phyloP scores from a whole-genome alignment of 129 eudicot genomes.

The Pseudognaphalium luteoalbum region DNA sequence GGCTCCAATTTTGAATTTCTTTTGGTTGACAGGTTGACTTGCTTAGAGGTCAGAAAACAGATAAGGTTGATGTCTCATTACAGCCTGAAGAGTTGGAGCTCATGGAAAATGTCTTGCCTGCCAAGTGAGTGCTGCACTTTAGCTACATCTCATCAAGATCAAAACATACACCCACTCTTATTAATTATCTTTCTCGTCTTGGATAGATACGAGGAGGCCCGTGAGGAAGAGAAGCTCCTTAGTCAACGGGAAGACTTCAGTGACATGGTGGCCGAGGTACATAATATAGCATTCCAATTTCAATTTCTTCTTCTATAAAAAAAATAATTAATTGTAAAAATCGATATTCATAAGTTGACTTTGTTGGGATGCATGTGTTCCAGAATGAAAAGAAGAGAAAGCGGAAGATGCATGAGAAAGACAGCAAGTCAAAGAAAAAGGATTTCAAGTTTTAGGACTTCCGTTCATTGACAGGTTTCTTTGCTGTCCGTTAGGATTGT shows the following conservation, averaged over 20 bases:
- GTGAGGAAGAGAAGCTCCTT: background rate
- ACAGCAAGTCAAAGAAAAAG: constrained; percentile 81
- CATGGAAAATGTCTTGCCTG: constrained; percentile 4
- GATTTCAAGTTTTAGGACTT: constrained; percentile 72
- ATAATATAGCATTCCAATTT: background rate
- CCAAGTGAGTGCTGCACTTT: background rate
- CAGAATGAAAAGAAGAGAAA: constrained; percentile 91
- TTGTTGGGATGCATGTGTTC: constrained; percentile 39
- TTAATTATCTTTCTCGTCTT: background rate
- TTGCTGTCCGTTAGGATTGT: background rate
- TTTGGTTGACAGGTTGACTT: background rate
- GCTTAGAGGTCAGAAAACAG: background rate
- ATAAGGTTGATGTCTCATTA: background rate
- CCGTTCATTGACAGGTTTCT: background rate
- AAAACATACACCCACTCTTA: background rate
- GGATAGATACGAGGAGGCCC: background rate
- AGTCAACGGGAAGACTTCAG: background rate
- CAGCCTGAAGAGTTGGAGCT: constrained; percentile 6
- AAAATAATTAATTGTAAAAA: no score
- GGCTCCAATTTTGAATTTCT: background rate
- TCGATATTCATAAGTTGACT: no score
- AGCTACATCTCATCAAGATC: background rate
- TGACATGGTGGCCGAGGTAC: background rate
- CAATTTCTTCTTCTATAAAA: no score
- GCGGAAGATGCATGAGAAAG: constrained; percentile 80